Evolutionary conservation across 805 yeast species (phyloP), one percentile per base, ranked within the genome.

Genomic region (Wickerhamiella nectarea): DNA sequence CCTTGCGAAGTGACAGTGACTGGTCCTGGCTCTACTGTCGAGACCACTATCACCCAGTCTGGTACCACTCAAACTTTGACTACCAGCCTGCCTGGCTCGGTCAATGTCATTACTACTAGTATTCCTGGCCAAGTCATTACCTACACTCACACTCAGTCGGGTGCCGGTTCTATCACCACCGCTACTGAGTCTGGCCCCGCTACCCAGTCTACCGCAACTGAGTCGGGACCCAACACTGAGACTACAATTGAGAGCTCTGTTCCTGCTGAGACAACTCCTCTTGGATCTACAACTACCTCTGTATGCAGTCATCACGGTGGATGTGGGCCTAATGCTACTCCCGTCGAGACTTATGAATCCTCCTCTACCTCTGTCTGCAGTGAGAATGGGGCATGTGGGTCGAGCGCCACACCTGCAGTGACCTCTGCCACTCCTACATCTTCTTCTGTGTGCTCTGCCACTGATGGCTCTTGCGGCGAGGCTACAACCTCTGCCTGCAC

Each of bases 11-110:
- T 36, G 10, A 38, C 36, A 20, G 36, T 29, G 11, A 20, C 26
- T 9, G 42, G 36, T 14, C 31, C 33, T 9, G 43, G 43, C 24
- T 24, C 43, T 18, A 36, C 45, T 22, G 29, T 31, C 11, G 45
- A 29, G 31, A 29, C 36, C 18, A 35, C 41, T 11, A 12, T 34
- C 5, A 34, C 34, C 12, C 22, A 29, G 20, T 11, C 36, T 34
- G 41, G 40, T 15, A 21, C 21, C 7, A 29, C 41, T 12, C 15
- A 26, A 19, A n/a, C 20, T 15, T 15, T 22, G 21, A 36, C 41
- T n/a, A 36, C 35, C 17, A 36, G 40, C 22, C 15, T 42, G 28
- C 39, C 45, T 19, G 45, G 45, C 19, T 26, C 31, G 22, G 34
- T 34, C 14, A 19, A 28, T 17, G 31, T 35, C 6, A 28, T 33